Percentiles rank a stretch among this genome's conserved stretches.
These are phyloP conservation scores for Xylariaceae sp. DNA, from an alignment of 2,329 filamentous ascomycete genomes.

Conservation along the genomic window DNA sequence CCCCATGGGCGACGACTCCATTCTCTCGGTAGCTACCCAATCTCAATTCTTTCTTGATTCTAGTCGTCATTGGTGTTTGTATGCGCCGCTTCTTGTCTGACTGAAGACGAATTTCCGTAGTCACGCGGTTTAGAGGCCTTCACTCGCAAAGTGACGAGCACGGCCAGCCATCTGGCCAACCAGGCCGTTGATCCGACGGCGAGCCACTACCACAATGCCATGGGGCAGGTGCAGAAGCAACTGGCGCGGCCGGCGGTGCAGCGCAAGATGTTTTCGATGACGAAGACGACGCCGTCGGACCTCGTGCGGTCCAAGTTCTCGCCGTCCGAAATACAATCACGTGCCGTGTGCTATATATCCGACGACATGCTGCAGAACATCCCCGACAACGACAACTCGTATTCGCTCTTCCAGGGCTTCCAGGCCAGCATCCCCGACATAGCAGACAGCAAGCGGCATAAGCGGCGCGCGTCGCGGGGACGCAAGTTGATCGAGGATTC, in stretches of 20 bases:
- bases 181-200: slow-evolving; percentile 52
- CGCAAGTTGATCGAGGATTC: slow-evolving; percentile 70
- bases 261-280: slow-evolving; percentile 84
- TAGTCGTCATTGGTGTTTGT: not conserved
- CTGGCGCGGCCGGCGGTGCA: slow-evolving; percentile 78
- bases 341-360: slow-evolving; percentile 79
- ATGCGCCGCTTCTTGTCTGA: slow-evolving; percentile 13
- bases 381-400: slow-evolving; percentile 77
- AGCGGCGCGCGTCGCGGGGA: slow-evolving; percentile 65
- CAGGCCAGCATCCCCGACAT: slow-evolving; percentile 76
- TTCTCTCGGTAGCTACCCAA: slow-evolving; percentile 29
- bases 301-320: slow-evolving; percentile 89
- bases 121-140: slow-evolving; percentile 87
- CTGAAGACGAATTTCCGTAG: slow-evolving; percentile 40
- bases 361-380: slow-evolving; percentile 88
- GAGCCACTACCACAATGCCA: slow-evolving; percentile 76
- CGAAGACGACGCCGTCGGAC: slow-evolving; percentile 87
- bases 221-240: slow-evolving; percentile 85
- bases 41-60: not conserved
- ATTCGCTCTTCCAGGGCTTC: slow-evolving; percentile 95
- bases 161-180: slow-evolving; percentile 82
- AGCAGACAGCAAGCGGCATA: slow-evolving; percentile 64
- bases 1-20: slow-evolving; percentile 32
- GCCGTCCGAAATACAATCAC: slow-evolving; percentile 86
- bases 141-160: slow-evolving; percentile 88